A percentile compares a stretch with the other conserved stretches of the same genome.
phyloP scores from a whole-genome alignment of 192 early-diverging fungal species.

The Coemansia sp. region DNA sequence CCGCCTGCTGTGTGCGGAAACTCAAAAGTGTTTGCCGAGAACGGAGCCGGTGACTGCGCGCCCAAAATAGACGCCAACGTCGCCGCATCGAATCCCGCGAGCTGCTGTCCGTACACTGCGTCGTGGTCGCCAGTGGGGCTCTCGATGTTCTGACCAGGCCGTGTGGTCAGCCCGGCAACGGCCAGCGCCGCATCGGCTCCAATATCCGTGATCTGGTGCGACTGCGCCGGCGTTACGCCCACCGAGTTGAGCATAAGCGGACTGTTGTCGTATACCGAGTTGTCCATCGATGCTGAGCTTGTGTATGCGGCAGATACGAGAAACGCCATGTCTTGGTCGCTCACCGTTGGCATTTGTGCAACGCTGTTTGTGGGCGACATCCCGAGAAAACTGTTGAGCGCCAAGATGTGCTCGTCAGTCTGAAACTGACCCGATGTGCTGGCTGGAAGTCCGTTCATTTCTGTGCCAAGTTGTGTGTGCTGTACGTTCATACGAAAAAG shows the following conservation, averaged over 20 bases:
- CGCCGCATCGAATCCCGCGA: background rate
- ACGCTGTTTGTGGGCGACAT: conserved; percentile 7
- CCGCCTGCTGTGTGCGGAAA: background rate
- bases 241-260: conserved; percentile 32
- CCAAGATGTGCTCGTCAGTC: conserved; percentile 30
- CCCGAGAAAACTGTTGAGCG: conserved; percentile 40
- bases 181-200: conserved; percentile 17
- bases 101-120: conserved; percentile 6
- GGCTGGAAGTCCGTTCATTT: conserved; percentile 1
- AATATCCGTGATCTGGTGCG: conserved; percentile 31
- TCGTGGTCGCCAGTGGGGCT: background rate
- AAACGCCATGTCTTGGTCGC: conserved; percentile 38
- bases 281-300: background rate
- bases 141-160: background rate
- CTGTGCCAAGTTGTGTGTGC: background rate
- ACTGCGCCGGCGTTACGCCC: conserved; percentile 37
- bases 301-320: conserved; percentile 22
- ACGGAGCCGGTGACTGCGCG: background rate
- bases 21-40: conserved; percentile 4
- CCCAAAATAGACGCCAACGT: background rate
- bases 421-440: conserved; percentile 12
- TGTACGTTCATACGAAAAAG: background rate
- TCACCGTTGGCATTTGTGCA: conserved; percentile 7
- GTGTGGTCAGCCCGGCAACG: conserved; percentile 5
- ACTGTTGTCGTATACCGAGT: conserved; percentile 13